Conservation (phyloP, 2,329 filamentous ascomycete genomes). For the Alternaria triticina region DNA sequence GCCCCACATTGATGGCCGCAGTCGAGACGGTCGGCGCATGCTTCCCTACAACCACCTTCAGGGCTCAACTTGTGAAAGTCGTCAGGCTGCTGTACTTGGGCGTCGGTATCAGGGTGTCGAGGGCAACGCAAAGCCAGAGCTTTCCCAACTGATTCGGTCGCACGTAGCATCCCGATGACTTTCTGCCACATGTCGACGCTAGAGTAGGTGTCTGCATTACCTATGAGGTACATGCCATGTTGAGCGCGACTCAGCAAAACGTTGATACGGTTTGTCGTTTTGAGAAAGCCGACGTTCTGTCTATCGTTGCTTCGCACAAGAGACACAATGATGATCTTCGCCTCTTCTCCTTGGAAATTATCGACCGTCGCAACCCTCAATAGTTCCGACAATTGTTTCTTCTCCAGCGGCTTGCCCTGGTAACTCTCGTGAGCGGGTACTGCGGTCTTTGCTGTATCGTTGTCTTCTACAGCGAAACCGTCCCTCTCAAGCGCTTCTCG, state of each 20-base stretch:
- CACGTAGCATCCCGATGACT: constrained; percentile 61
- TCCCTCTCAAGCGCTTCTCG: constrained; percentile 56
- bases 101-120: constrained; percentile 31
- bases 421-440: neutral
- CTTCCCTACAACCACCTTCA: constrained; percentile 39
- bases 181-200: constrained; percentile 68
- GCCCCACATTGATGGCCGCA: constrained; percentile 41
- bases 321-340: constrained; percentile 72
- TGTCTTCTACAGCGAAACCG: constrained; percentile 19
- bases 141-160: constrained; percentile 19
- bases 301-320: constrained; percentile 72
- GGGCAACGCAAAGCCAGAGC: constrained; percentile 36
- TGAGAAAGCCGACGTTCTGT: constrained; percentile 68
- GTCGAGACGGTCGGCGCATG: constrained; percentile 28
- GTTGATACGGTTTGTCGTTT: constrained; percentile 71
- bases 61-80: constrained; percentile 38
- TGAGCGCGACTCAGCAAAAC: constrained; percentile 70
- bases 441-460: neutral
- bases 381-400: constrained; percentile 29
- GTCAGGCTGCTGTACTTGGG: constrained; percentile 33
- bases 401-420: constrained; percentile 24
- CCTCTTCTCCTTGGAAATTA: constrained; percentile 81
- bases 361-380: constrained; percentile 67
- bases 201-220: constrained; percentile 65
- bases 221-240: constrained; percentile 75